These are phyloP conservation scores for Cinnamomum micranthum DNA, from an alignment of 164 flowering plant species.

Conservation along the genomic window DNA sequence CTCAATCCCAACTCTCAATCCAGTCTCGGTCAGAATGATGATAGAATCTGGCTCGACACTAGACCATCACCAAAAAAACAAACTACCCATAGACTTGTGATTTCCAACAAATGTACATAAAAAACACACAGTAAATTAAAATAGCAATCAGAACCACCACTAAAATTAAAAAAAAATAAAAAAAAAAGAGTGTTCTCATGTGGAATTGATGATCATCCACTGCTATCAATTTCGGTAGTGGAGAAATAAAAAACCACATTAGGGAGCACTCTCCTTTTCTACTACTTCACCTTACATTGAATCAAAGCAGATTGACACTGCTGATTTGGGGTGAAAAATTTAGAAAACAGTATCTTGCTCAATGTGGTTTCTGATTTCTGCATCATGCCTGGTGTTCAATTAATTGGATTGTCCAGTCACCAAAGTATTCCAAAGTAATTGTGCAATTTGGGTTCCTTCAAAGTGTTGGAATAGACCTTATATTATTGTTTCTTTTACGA, in stretches of 20 bases:
- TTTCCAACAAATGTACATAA: not conserved
- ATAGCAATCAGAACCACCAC: not conserved
- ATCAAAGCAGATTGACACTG: not conserved
- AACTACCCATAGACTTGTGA: too few relatives aligned
- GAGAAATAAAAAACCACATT: not conserved
- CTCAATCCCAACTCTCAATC: too few relatives aligned
- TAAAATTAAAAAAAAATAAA: too few relatives aligned
- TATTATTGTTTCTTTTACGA: too few relatives aligned
- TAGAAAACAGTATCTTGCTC: not conserved
- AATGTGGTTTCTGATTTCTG: not conserved
- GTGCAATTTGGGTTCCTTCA: too few relatives aligned
- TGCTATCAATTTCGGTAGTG: not conserved
- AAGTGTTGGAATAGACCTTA: too few relatives aligned
- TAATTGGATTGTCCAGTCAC: not conserved
- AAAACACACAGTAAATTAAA: too few relatives aligned
- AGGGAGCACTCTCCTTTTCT: not conserved
- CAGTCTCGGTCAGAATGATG: too few relatives aligned
- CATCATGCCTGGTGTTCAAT: not conserved
- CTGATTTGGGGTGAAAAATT: not conserved
- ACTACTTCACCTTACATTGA: not conserved
- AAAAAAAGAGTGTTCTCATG: too few relatives aligned
- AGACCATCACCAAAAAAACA: too few relatives aligned
- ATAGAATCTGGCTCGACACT: too few relatives aligned
- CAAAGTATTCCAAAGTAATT: not conserved
- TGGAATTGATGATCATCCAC: not conserved